These are phyloP conservation scores for Apocynum venetum DNA, from an alignment of 257 asterid genomes.

Conservation along the genomic window DNA sequence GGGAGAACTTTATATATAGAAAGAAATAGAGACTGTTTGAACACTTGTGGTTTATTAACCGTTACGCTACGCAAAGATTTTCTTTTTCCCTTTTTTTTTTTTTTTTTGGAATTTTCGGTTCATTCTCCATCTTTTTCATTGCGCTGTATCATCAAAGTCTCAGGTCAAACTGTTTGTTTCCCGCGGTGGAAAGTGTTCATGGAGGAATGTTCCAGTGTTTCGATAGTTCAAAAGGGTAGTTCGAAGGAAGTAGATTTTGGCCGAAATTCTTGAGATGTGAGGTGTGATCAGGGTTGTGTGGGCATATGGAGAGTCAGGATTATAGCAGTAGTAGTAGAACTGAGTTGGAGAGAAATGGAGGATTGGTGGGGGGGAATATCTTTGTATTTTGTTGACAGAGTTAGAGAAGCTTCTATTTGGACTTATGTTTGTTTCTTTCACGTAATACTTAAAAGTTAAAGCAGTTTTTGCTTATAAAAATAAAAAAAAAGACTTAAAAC, in stretches of 20 bases:
- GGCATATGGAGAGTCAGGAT: neutral
- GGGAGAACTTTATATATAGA: neutral
- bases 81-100: neutral
- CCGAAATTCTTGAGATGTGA: neutral
- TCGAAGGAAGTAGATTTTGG: neutral
- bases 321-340: neutral
- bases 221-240: neutral
- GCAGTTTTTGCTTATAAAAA: neutral
- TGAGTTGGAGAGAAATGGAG: too few relatives aligned
- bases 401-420: neutral
- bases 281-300: neutral
- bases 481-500: too few relatives aligned
- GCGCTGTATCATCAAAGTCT: neutral
- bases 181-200: neutral
- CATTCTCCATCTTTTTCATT: neutral
- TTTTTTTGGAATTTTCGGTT: neutral
- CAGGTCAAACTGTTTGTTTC: constrained; percentile 10
- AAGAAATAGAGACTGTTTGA: neutral
- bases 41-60: neutral
- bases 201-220: too few relatives aligned
- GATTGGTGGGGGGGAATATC: too few relatives aligned
- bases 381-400: neutral
- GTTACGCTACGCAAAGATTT: neutral
- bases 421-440: neutral
- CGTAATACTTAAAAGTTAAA: neutral